Evolutionary conservation across 495 filamentous ascomycete genomes (phyloP).

Genomic region (Xylaria scruposa): DNA sequence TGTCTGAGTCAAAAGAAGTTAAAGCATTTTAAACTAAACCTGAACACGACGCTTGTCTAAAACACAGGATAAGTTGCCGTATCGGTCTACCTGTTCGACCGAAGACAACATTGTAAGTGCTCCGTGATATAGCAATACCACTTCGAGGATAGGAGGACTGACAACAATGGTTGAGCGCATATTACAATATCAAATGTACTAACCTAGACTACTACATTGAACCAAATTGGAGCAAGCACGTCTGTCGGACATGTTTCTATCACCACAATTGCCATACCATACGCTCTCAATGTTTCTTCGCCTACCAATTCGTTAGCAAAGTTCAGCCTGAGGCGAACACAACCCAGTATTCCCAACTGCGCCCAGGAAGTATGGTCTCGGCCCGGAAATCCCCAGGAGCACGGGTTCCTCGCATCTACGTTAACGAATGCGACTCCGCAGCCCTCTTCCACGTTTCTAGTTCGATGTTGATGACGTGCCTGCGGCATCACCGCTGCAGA

Average conservation of each 20-base stretch:
- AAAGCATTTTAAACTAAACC: neutral
- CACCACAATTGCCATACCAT: neutral
- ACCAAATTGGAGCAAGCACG: neutral
- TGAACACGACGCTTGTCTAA: constrained; percentile 4
- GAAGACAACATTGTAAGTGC: neutral
- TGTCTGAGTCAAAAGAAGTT: neutral
- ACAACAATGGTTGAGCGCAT: neutral
- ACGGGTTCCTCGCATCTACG: neutral
- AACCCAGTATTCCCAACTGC: neutral
- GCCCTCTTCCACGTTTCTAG: neutral
- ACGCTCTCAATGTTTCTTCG: neutral
- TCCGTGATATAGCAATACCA: neutral
- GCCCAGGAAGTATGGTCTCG: neutral
- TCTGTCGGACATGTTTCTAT: neutral
- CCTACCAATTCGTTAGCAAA: neutral
- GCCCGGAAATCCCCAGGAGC: neutral
- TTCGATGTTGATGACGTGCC: neutral
- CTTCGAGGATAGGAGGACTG: neutral
- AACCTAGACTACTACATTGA: neutral
- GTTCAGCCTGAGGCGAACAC: neutral
- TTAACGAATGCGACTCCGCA: neutral
- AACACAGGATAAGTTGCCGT: neutral
- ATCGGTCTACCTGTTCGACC: neutral
- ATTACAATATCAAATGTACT: neutral
- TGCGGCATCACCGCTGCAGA: constrained; percentile 17